Base-by-base conservation (phyloP, 805 yeast genomes). In the Saccharomycopsis fibuligera region DNA sequence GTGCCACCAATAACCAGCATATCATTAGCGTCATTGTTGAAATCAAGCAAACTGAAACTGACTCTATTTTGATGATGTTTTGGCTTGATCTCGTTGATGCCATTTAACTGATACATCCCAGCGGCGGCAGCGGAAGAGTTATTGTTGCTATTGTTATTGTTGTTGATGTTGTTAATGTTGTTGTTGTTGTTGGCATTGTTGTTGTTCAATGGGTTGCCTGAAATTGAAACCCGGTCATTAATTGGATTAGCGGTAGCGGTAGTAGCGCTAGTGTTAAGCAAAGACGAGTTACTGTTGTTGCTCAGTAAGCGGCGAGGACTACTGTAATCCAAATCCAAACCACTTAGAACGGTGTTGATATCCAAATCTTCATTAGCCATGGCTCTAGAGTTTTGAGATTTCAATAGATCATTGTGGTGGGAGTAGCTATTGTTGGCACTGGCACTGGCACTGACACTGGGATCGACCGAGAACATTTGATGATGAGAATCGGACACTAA, bases 271-370 rank as follows among this genome's bases (percentile, higher is more conserved):
- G 14, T 33, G 41, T 38, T 38, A 10, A 22, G 41, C n/a, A 38
- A 38, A 10, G 29, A 22, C 8, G 41, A 16, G 30, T 14, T 31
- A 22, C 27, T 43, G 40, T 22, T 24, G 46, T 30, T 44, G 27
- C 35, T 40, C 35, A 25, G 40, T 10, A 33, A 35, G 12, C 47
- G 41, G 16, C 47, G 46, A 25, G 50, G 45, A 16, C n/a, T 16
- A 8, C 35, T 19, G 27, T 41, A 51, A 33, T 51, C 55, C 9
- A 51, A 35, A 42, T 51, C 53, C 21, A 51, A 41, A 10, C 41
- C 53, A 8, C 47, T 43, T 16, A 51, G 46, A 16, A 48, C 55
- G 5, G 44, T 49, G 41, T 41, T 48, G 8, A 51, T 29, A 31
- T 51, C 53, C 29, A 51, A 36, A 35, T 49, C 53, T 14, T 31